phyloP scores from a whole-genome alignment of 2,329 filamentous ascomycete species.

The Epichloe sibirici region DNA sequence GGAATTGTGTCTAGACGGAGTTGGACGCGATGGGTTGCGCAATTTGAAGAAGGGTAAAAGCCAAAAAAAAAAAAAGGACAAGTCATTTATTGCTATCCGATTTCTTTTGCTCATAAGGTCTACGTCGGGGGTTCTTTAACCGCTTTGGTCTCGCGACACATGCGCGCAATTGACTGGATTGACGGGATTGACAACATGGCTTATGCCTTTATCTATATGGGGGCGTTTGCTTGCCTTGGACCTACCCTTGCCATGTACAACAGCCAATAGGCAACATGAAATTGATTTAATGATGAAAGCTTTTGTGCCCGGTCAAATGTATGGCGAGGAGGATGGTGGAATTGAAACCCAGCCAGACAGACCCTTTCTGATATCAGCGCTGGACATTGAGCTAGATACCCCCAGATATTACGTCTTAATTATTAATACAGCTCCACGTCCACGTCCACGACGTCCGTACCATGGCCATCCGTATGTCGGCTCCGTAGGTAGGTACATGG shows the following conservation, averaged over 20 bases:
- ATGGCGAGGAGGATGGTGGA: too few species aligned
- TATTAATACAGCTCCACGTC: too few species aligned
- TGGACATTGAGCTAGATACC: too few species aligned
- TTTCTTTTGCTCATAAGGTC: not conserved
- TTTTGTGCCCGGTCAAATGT: too few species aligned
- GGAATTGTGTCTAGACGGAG: not conserved
- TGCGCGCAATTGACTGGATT: not conserved
- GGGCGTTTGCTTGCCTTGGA: constrained; percentile 3
- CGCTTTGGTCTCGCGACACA: not conserved
- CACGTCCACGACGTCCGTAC: too few species aligned
- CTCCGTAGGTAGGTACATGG: not conserved
- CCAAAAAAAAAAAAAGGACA: not conserved
- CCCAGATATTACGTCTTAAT: too few species aligned
- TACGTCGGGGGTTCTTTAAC: not conserved
- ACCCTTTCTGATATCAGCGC: too few species aligned
- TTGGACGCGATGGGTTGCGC: not conserved
- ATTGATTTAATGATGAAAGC: not conserved
- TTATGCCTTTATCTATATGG: constrained; percentile 3
- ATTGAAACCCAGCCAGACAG: too few species aligned
- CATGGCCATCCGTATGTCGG: too few species aligned
- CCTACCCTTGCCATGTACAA: constrained; percentile 4
- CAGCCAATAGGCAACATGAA: constrained; percentile 1
- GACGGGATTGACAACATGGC: constrained; percentile 1
- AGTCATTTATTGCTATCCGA: constrained; percentile 3
- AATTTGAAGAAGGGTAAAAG: not conserved